Evolutionary conservation across 2,329 filamentous ascomycete species (phyloP), one percentile per base, ranked within the genome.

Genomic region (Colletotrichum camelliae): DNA sequence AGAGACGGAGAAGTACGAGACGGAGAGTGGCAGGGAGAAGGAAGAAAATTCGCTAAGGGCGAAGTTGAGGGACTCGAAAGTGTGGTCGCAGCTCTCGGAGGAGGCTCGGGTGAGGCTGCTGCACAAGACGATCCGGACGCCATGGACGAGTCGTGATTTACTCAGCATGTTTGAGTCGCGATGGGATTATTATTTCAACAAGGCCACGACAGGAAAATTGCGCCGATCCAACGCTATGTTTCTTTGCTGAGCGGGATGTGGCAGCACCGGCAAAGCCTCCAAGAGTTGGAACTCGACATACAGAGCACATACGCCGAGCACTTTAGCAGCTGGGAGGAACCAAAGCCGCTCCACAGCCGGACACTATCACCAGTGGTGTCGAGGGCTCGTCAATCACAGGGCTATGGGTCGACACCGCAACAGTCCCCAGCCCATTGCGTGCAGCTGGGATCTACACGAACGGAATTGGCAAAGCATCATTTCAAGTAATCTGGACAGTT

Each of bases 11-110:
- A 92, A 80, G 88, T 93, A 64, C 88, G 90, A 75, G 92, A 93
- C 80, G 92, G 92, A 13, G 91, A 93, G 81, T 92, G 91, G 90
- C 90, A 91, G 80, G 90, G 89, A 7, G 86, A 86, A 43, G 90
- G 90, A 7, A 83, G 87, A 75, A 87, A 83, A 33, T 79, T 91
- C 16, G 87, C 83, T 3, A 85, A 85, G 62, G 88, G 85, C 2
- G 91, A 93, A 80, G 90, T 92, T 2, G 90, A 91, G 77, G 88
- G 88, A 9, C 77, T 93, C 77, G 91, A 93, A 81, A 85, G 81
- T 69, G 83, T 91, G 4, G 87, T 88, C 29, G 82, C 84, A 5
- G 79, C 89, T 66, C 80, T 92, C 33, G 87, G 85, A 0, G 83
- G 80, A 4, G 81, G 79, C 18, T 80, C 68, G n/a, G 74, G 61